A percentile compares a stretch with the other conserved stretches of the same genome.
These are phyloP conservation scores for Candida maesae DNA, from an alignment of 805 yeast genomes.

Conservation along the genomic window DNA sequence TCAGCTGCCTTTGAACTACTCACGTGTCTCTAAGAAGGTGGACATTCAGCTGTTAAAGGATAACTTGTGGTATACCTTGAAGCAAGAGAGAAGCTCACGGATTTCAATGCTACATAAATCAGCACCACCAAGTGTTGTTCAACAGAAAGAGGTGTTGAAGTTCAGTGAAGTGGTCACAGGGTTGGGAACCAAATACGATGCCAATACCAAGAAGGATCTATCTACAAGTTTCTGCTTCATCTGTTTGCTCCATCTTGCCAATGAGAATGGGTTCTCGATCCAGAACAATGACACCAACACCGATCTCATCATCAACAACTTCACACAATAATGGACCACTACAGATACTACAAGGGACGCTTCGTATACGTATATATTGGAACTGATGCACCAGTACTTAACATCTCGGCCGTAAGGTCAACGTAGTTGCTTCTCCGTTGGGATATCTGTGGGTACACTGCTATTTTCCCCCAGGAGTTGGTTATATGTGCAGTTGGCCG, in stretches of 20 bases:
- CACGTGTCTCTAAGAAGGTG: conserved; percentile 73
- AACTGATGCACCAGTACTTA: neutral
- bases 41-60: conserved; percentile 74
- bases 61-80: conserved; percentile 67
- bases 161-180: conserved; percentile 48
- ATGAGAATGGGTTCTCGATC: conserved; percentile 72
- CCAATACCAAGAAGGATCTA: conserved; percentile 55
- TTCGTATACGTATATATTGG: neutral
- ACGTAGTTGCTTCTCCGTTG: too few species aligned
- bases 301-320: conserved; percentile 18
- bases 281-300: conserved; percentile 33
- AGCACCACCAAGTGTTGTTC: neutral
- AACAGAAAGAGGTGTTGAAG: conserved; percentile 14
- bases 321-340: neutral
- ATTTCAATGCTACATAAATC: conserved; percentile 6
- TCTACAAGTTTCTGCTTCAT: conserved; percentile 86
- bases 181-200: conserved; percentile 50
- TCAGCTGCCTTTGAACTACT: conserved; percentile 46
- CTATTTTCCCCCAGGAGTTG: too few species aligned
- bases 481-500: too few species aligned
- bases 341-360: neutral
- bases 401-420: too few species aligned
- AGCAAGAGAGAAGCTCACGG: conserved; percentile 17
- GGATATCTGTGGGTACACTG: too few species aligned
- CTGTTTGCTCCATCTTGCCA: conserved; percentile 79